Evolutionary conservation across 2,329 filamentous ascomycete genomes (phyloP), one percentile per base, ranked within the genome.

Genomic region (Exserohilum rostratum): DNA sequence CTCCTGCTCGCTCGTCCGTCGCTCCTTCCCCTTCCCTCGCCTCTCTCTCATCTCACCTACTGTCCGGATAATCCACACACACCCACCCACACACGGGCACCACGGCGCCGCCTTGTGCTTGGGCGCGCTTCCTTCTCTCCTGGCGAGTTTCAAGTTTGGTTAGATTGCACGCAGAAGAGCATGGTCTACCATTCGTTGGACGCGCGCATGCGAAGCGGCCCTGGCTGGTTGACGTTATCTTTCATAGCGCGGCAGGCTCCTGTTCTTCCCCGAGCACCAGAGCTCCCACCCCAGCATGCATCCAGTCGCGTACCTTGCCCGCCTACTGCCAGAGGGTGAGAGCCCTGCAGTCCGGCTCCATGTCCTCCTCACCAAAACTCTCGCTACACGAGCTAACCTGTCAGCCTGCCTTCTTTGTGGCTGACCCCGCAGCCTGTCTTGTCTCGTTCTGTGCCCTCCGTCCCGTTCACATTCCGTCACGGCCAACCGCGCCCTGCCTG

Each of bases 91-190:
- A 18, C 20, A 35, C 53, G 33, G 44, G 45, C 52, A 42, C 51
- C 40, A 53, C 49, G 43, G 50, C 51, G 20, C 46, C 53, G 45
- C 53, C 51, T 45, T 18, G n/a, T 44, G 42, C 55, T 39, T 43
- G 57, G 46, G 53, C 43, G 42, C 55, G 55, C 53, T 58, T 55
- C 46, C 35, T 52, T 53, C 60, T 61, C 55, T 61, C 47, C 62
- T 61, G 58, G 59, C 60, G 42, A 55, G 68, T 73, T 69, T 69
- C 69, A 70, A 60, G 61, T 65, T 57, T 61, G 57, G 58, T 67
- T 72, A 69, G 66, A 73, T 72, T 72, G 65, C 68, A 64, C 65
- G 60, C 61, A 63, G 61, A 39, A 58, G 53, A 47, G 54, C 44
- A 49, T 47, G 57, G 57, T 56, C 46, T 55, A 47, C 56, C 52